A percentile compares a stretch with the other conserved stretches of the same genome.
Evolutionary conservation across 805 yeast genomes (phyloP).

Genomic region (Monosporozyma aerobia): DNA sequence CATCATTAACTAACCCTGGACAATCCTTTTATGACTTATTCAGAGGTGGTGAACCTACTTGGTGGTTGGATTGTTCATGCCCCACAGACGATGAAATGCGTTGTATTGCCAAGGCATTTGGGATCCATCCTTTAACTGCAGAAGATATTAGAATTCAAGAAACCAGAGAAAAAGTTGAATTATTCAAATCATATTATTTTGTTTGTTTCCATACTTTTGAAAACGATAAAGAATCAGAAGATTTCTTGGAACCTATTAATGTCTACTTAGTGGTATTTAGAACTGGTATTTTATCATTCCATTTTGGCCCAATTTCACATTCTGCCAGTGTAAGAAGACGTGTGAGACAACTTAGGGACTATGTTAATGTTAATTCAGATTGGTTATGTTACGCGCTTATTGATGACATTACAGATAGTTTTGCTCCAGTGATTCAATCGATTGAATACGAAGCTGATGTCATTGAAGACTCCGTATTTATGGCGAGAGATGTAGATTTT

Average conservation of each 20-base stretch:
- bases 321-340: constrained; percentile 74
- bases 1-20: constrained; percentile 60
- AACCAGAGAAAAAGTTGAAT: constrained; percentile 92
- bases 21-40: constrained; percentile 62
- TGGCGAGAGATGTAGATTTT: constrained; percentile 66
- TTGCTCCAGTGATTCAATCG: constrained; percentile 71
- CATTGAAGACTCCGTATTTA: constrained; percentile 72
- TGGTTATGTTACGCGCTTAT: constrained; percentile 77
- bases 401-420: constrained; percentile 79
- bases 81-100: constrained; percentile 96
- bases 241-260: constrained; percentile 71
- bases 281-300: constrained; percentile 60
- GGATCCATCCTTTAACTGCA: constrained; percentile 94
- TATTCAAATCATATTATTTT: constrained; percentile 82
- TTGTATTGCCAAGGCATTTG: constrained; percentile 83
- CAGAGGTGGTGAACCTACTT: constrained; percentile 61
- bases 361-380: constrained; percentile 69
- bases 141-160: constrained; percentile 97
- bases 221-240: constrained; percentile 68
- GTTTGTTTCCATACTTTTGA: constrained; percentile 97
- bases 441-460: constrained; percentile 76
- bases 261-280: constrained; percentile 66
- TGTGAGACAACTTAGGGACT: constrained; percentile 69
- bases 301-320: constrained; percentile 57
- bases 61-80: constrained; percentile 95